Evolutionary conservation across 768 basidiomycete species (phyloP).

Genomic region (Rhodocollybia butyracea): DNA sequence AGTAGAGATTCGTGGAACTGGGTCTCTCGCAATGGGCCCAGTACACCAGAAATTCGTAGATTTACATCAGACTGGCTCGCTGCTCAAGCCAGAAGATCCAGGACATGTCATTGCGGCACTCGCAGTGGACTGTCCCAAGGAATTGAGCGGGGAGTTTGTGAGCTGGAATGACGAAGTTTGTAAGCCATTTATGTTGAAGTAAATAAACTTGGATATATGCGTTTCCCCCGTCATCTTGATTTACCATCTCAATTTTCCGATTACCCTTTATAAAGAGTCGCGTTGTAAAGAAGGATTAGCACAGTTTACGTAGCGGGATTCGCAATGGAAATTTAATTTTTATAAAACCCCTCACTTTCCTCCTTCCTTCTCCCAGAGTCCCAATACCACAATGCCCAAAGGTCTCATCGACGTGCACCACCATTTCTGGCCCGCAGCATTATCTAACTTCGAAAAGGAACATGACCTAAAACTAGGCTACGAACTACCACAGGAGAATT

Average conservation of each 20-base stretch:
- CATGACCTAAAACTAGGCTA: slow-evolving; percentile 50
- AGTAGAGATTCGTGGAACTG: slow-evolving; percentile 45
- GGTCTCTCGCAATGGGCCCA: slow-evolving; percentile 49
- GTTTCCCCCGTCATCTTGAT: too few relatives aligned
- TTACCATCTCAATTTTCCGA: too few relatives aligned
- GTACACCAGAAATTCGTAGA: slow-evolving; percentile 59
- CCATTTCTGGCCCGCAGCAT: slow-evolving; percentile 60
- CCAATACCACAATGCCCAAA: slow-evolving; percentile 6
- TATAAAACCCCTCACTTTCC: too few relatives aligned
- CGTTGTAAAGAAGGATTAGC: neutral
- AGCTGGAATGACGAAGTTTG: slow-evolving; percentile 78
- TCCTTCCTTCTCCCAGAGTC: too few relatives aligned
- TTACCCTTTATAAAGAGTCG: neutral
- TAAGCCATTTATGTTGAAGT: slow-evolving; percentile 18
- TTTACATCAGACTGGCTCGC: slow-evolving; percentile 57
- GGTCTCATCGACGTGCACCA: slow-evolving; percentile 69
- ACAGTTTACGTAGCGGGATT: neutral
- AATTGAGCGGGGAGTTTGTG: slow-evolving; percentile 73
- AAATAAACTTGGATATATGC: too few relatives aligned
- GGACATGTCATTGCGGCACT: slow-evolving; percentile 80
- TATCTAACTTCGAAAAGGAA: slow-evolving; percentile 39
- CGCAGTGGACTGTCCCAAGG: slow-evolving; percentile 58
- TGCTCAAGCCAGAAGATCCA: slow-evolving; percentile 71
- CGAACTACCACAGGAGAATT: slow-evolving; percentile 56
- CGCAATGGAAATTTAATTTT: too few relatives aligned